A percentile compares a stretch with the other conserved stretches of the same genome.
phyloP scores from a whole-genome alignment of 2,329 filamentous ascomycete genomes.

The Apiospora koreana region DNA sequence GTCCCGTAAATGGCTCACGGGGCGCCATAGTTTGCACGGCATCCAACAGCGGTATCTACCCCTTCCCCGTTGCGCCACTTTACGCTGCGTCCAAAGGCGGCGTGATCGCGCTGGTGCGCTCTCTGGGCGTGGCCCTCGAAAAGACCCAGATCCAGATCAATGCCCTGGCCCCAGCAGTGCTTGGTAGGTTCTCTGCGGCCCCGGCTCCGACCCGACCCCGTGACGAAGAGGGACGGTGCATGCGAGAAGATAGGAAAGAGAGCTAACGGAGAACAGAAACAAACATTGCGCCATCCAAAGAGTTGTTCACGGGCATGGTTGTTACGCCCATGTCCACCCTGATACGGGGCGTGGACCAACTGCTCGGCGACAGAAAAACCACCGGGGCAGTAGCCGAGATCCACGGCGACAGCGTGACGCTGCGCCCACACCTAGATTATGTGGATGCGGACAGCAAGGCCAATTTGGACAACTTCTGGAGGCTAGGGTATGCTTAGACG shows the following conservation, averaged over 20 bases:
- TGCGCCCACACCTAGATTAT: slow-evolving; percentile 43
- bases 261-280: slow-evolving; percentile 35
- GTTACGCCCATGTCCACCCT: slow-evolving; percentile 53
- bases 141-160: slow-evolving; percentile 50
- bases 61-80: slow-evolving; percentile 50
- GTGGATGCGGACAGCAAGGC: slow-evolving; percentile 49
- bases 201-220: not conserved
- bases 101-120: slow-evolving; percentile 51
- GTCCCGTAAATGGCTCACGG: slow-evolving; percentile 29
- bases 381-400: slow-evolving; percentile 52
- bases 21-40: slow-evolving; percentile 54
- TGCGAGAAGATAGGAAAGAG: not conserved
- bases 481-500: slow-evolving; percentile 41
- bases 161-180: slow-evolving; percentile 49
- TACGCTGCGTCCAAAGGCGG: slow-evolving; percentile 51
- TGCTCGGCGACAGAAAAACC: slow-evolving; percentile 40
- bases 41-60: slow-evolving; percentile 54
- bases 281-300: slow-evolving; percentile 44
- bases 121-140: slow-evolving; percentile 41
- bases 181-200: slow-evolving; percentile 38
- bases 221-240: too few relatives aligned
- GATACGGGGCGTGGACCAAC: slow-evolving; percentile 41
- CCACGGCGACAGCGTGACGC: slow-evolving; percentile 49
- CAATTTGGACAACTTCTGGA: slow-evolving; percentile 51
- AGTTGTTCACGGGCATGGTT: slow-evolving; percentile 48